Evolutionary conservation across 1,139 yeast genomes (phyloP).

Genomic region (Yamadazyma taylorii): DNA sequence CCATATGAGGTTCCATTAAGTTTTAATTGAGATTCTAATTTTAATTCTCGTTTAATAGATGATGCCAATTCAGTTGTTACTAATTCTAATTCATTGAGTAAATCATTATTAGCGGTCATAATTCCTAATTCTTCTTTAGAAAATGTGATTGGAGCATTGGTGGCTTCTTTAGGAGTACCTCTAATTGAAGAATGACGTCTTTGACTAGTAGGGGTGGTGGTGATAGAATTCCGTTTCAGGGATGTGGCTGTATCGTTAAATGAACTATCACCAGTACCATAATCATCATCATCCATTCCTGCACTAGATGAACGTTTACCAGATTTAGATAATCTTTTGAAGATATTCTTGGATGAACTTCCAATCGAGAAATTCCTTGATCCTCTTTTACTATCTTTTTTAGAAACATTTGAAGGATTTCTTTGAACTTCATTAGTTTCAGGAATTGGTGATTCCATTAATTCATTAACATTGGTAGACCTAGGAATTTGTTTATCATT

Average conservation of each 20-base stretch:
- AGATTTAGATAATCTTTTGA: constrained; percentile 36
- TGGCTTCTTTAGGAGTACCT: constrained; percentile 2
- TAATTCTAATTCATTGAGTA: constrained; percentile 62
- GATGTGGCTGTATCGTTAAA: constrained; percentile 6
- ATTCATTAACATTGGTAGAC: constrained; percentile 1
- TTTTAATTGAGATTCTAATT: constrained; percentile 50
- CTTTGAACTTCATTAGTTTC: constrained; percentile 5
- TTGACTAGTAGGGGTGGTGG: constrained; percentile 13
- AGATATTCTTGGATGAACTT: constrained; percentile 31
- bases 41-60: constrained; percentile 65
- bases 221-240: constrained; percentile 17
- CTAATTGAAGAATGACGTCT: constrained; percentile 10
- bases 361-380: constrained; percentile 28
- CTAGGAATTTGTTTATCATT: not conserved
- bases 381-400: constrained; percentile 15
- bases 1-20: too few relatives aligned
- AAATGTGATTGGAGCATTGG: constrained; percentile 25
- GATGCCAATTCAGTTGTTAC: constrained; percentile 72
- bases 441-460: constrained; percentile 6
- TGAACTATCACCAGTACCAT: constrained; percentile 7
- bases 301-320: constrained; percentile 18
- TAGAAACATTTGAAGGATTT: constrained; percentile 1
- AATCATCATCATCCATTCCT: constrained; percentile 17
- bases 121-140: constrained; percentile 63
- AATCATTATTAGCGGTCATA: constrained; percentile 55